A percentile compares a stretch with the other conserved stretches of the same genome.
These are phyloP conservation scores for Chaetomidium leptoderma DNA, from an alignment of 495 filamentous ascomycete genomes.

Conservation along the genomic window DNA sequence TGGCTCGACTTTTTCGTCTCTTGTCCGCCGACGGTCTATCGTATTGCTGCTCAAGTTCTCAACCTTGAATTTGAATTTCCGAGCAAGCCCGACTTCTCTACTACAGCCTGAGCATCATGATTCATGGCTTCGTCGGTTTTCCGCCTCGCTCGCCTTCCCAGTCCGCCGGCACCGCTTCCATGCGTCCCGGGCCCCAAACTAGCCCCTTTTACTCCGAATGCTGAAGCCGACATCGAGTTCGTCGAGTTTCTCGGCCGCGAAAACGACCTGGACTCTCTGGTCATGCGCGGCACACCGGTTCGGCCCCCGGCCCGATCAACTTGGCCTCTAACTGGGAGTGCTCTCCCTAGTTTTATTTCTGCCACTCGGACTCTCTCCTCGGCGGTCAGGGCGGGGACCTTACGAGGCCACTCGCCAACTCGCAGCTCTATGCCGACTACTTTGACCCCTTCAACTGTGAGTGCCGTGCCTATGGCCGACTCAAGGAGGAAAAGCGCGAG, in stretches of 20 bases:
- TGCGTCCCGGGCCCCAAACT: constrained; percentile 17
- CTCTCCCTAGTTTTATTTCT: not conserved
- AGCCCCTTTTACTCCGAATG: constrained; percentile 10
- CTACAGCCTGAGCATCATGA: too few relatives aligned
- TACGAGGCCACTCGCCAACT: too few relatives aligned
- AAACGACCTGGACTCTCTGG: not conserved
- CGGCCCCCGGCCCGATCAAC: not conserved
- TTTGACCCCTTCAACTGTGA: too few relatives aligned
- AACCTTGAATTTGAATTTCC: not conserved
- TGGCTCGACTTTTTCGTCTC: not conserved
- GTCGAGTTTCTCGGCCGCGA: constrained; percentile 5
- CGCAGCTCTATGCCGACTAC: too few relatives aligned
- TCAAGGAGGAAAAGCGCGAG: too few relatives aligned
- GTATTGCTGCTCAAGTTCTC: not conserved
- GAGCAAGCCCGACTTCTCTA: not conserved
- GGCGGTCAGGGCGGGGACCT: not conserved
- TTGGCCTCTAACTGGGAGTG: not conserved
- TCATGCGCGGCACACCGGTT: not conserved
- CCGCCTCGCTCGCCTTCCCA: not conserved
- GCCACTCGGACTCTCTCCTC: not conserved
- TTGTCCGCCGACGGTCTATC: not conserved
- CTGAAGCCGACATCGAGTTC: constrained; percentile 8
- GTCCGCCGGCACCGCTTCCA: constrained; percentile 4
- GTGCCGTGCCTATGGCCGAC: too few relatives aligned
- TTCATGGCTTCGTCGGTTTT: constrained; percentile 7